Evolutionary conservation across 768 basidiomycete genomes (phyloP).

Genomic region (Hebeloma cylindrosporum): DNA sequence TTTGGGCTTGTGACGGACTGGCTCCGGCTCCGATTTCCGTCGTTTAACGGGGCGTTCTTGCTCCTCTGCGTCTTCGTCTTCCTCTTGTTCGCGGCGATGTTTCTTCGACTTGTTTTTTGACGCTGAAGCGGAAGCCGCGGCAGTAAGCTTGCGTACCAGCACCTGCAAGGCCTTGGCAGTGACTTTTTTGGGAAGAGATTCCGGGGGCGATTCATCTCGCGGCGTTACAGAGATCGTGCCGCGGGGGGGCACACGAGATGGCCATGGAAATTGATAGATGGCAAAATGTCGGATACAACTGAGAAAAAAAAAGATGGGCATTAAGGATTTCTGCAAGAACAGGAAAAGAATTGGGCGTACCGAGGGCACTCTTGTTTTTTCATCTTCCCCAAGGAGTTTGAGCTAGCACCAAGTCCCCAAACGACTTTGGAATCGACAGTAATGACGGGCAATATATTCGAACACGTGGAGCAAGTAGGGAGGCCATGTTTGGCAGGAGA

Average conservation of each 20-base stretch:
- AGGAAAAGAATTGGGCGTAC: slow-evolving; percentile 39
- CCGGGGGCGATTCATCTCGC: slow-evolving; percentile 50
- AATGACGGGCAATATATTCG: slow-evolving; percentile 72
- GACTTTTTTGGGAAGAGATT: slow-evolving; percentile 46
- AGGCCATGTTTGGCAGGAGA: slow-evolving; percentile 66
- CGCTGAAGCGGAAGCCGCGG: slow-evolving; percentile 27
- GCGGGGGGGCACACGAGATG: slow-evolving; percentile 55
- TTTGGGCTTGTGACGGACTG: slow-evolving; percentile 19
- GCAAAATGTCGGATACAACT: slow-evolving; percentile 82
- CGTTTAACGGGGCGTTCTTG: slow-evolving; percentile 42
- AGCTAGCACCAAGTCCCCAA: slow-evolving; percentile 63
- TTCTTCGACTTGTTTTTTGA: slow-evolving; percentile 26
- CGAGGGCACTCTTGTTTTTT: slow-evolving; percentile 73
- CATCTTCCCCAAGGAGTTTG: slow-evolving; percentile 62
- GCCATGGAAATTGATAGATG: slow-evolving; percentile 75
- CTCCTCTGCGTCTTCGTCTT: slow-evolving; percentile 25
- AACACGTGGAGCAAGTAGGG: slow-evolving; percentile 72
- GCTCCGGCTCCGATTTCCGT: slow-evolving; percentile 44
- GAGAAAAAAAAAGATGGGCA: slow-evolving; percentile 1
- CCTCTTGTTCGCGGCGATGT: slow-evolving; percentile 29
- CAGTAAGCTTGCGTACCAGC: slow-evolving; percentile 55
- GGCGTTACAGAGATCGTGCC: slow-evolving; percentile 48
- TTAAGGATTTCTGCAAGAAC: not conserved
- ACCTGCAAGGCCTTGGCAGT: slow-evolving; percentile 50
- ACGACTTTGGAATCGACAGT: slow-evolving; percentile 73